Percentiles rank a stretch among this genome's conserved stretches.
Conservation (phyloP, 495 filamentous ascomycete genomes). For the Paragyromitra xinjiangensis region DNA sequence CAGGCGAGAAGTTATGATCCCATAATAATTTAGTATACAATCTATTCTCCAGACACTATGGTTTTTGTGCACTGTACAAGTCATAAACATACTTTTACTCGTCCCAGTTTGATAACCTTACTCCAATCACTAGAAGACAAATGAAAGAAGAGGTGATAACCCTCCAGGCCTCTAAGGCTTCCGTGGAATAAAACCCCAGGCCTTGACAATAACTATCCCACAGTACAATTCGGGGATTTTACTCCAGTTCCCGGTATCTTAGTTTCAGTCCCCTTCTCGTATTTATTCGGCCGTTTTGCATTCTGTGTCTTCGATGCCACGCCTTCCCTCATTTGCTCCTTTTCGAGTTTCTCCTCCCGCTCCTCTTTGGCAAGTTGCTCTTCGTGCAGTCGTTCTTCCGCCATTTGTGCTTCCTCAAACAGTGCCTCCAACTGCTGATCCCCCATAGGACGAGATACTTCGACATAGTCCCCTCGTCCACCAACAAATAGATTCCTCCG, state of each 20-base stretch:
- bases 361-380: not conserved
- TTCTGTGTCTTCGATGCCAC: not conserved
- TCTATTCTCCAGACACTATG: not conserved
- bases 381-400: not conserved
- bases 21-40: not conserved
- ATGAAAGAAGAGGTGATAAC: not conserved
- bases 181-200: not conserved
- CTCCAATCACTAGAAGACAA: not conserved
- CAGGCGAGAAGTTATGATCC: not conserved
- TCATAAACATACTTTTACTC: constrained; percentile 4
- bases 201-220: constrained; percentile 4
- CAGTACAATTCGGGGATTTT: constrained; percentile 9
- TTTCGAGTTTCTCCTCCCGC: not conserved
- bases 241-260: not conserved
- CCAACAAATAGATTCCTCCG: constrained; percentile 33
- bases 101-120: not conserved
- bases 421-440: constrained; percentile 5
- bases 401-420: not conserved
- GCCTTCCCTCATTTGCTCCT: not conserved
- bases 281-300: not conserved
- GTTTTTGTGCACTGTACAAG: constrained; percentile 5
- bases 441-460: not conserved
- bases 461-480: constrained; percentile 9
- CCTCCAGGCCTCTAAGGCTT: not conserved
- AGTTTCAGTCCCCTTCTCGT: not conserved